Percentiles rank a stretch among this genome's conserved stretches.
Conservation (phyloP, 73 alveolate species). For the Blepharisma japonicum region DNA sequence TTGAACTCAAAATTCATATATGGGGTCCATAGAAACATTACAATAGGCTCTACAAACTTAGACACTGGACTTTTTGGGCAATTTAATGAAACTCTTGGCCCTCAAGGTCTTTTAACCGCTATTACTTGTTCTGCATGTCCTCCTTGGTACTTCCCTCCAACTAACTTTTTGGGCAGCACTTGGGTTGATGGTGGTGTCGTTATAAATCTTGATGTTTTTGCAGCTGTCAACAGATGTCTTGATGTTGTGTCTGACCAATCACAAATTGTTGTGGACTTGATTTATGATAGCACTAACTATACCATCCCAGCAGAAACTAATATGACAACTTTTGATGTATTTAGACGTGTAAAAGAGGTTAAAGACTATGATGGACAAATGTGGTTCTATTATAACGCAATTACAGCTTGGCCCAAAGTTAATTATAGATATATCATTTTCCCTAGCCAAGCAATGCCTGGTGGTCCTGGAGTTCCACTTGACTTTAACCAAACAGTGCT, state of each 20-base stretch:
- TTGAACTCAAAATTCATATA: neutral
- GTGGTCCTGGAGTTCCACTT: slow-evolving; percentile 9
- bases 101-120: neutral
- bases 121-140: slow-evolving; percentile 6
- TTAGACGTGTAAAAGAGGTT: slow-evolving; percentile 41
- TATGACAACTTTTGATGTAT: slow-evolving; percentile 43
- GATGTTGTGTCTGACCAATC: slow-evolving; percentile 36
- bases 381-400: slow-evolving; percentile 41
- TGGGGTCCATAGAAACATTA: slow-evolving; percentile 10
- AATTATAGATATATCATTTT: slow-evolving; percentile 36
- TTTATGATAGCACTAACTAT: neutral
- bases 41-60: slow-evolving; percentile 16
- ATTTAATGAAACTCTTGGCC: slow-evolving; percentile 16
- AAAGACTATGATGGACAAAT: slow-evolving; percentile 37
- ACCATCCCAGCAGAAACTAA: slow-evolving; percentile 23
- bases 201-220: slow-evolving; percentile 42
- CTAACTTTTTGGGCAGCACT: slow-evolving; percentile 25
- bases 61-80: slow-evolving; percentile 4
- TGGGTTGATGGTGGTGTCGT: slow-evolving; percentile 57
- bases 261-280: slow-evolving; percentile 54
- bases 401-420: slow-evolving; percentile 37
- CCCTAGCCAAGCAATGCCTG: slow-evolving; percentile 40
- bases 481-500: slow-evolving; percentile 13
- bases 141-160: slow-evolving; percentile 40
- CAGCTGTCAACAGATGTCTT: slow-evolving; percentile 45